These are phyloP conservation scores for Rhododendron griersonianum DNA, from an alignment of 148 eudicot genomes.

Conservation along the genomic window DNA sequence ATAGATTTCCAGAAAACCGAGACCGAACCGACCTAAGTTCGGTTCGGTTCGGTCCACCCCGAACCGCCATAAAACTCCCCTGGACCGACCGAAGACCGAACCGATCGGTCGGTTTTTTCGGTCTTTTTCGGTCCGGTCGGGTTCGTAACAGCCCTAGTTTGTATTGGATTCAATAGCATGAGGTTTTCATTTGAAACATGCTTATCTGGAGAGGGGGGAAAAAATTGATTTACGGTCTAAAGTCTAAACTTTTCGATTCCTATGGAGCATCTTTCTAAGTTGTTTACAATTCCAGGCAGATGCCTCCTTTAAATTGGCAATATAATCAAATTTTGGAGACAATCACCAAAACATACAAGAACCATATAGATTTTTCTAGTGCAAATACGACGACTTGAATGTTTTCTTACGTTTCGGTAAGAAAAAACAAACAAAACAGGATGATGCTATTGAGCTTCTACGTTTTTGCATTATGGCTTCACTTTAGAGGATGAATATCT, in stretches of 20 bases:
- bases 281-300: not conserved
- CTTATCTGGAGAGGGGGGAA: too few species aligned
- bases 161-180: not conserved
- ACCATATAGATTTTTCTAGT: not conserved
- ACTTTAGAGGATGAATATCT: not conserved
- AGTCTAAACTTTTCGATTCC: too few species aligned
- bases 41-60: too few species aligned
- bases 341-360: not conserved
- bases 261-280: not conserved
- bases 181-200: not conserved
- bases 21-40: too few species aligned
- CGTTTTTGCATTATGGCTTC: not conserved
- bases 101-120: too few species aligned
- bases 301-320: not conserved
- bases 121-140: too few species aligned
- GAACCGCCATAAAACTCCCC: too few species aligned
- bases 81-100: too few species aligned
- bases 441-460: not conserved
- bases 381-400: not conserved
- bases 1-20: too few species aligned
- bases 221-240: too few species aligned
- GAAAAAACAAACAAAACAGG: not conserved
- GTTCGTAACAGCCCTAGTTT: too few species aligned
- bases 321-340: not conserved
- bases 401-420: not conserved